A percentile compares a stretch with the other conserved stretches of the same genome.
Evolutionary conservation across 2,329 filamentous ascomycete genomes (phyloP).

Genomic region (Lachnum nothofagi): DNA sequence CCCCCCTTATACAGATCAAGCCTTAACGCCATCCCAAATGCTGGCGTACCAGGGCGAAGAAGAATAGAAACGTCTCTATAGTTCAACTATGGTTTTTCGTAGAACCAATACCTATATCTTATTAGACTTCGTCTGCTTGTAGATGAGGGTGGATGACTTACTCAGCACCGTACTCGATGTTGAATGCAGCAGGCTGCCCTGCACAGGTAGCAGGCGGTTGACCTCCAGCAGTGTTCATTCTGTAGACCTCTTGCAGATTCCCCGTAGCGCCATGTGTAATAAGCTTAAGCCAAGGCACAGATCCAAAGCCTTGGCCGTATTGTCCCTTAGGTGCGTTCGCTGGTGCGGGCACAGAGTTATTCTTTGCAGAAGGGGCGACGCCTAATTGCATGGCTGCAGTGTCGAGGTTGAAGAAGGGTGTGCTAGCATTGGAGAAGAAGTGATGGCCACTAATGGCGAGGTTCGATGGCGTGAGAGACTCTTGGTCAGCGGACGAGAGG

Average conservation of each 20-base stretch:
- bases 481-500: conserved; percentile 38
- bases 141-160: conserved; percentile 50
- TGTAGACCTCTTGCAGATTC: conserved; percentile 69
- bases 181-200: conserved; percentile 57
- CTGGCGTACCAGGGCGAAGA: neutral
- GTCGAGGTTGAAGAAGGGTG: conserved; percentile 76
- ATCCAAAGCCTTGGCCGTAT: conserved; percentile 53
- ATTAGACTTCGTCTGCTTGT: conserved; percentile 8
- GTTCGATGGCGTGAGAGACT: conserved; percentile 50
- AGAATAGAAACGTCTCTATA: neutral
- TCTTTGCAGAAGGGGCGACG: conserved; percentile 58
- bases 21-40: conserved; percentile 3
- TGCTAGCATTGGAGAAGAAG: conserved; percentile 67
- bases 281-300: conserved; percentile 79
- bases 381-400: conserved; percentile 51
- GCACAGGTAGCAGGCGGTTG: conserved; percentile 67
- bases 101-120: conserved; percentile 30
- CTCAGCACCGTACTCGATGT: conserved; percentile 76
- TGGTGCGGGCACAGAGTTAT: conserved; percentile 58
- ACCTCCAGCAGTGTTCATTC: conserved; percentile 79
- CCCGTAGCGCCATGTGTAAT: conserved; percentile 53
- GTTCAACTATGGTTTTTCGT: conserved; percentile 5
- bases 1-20: neutral
- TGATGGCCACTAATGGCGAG: conserved; percentile 69
- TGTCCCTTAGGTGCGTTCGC: conserved; percentile 53